phyloP scores from a whole-genome alignment of 2,329 filamentous ascomycete species.

The Phaeosphaeria sp. region DNA sequence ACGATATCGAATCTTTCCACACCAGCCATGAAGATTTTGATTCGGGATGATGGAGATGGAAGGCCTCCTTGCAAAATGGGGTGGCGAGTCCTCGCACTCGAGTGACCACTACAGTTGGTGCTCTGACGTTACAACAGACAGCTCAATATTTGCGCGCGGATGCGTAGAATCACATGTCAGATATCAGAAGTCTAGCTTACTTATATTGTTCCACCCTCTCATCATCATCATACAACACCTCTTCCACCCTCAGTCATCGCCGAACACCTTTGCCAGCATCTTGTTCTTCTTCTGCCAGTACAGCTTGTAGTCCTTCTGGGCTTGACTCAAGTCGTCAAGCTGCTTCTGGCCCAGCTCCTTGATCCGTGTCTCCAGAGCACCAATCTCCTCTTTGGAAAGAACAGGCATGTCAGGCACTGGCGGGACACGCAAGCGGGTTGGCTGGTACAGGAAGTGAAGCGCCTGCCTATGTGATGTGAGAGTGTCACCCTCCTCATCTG shows the following conservation, averaged over 20 bases:
- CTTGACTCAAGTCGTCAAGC: slow-evolving; percentile 21
- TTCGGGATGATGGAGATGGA: neutral
- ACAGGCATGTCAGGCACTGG: slow-evolving; percentile 9
- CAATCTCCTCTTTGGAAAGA: slow-evolving; percentile 18
- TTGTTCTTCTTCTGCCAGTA: slow-evolving; percentile 36
- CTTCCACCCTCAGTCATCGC: neutral
- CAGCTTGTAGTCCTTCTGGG: slow-evolving; percentile 28
- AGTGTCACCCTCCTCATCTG: neutral
- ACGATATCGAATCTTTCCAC: neutral
- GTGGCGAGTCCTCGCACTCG: too few relatives aligned
- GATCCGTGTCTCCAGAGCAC: slow-evolving; percentile 21
- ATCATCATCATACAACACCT: neutral
- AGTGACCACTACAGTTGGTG: neutral
- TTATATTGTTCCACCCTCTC: neutral
- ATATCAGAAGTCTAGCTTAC: neutral
- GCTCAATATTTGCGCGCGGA: neutral
- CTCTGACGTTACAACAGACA: neutral
- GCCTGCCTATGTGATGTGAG: neutral
- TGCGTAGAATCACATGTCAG: neutral
- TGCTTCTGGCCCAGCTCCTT: slow-evolving; percentile 26
- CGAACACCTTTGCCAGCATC: slow-evolving; percentile 14
- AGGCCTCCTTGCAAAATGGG: too few relatives aligned
- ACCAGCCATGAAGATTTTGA: neutral
- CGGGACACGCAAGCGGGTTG: slow-evolving; percentile 12
- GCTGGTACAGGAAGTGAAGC: slow-evolving; percentile 27